Conservation (phyloP, 768 basidiomycete species). For the Solioccasus polychromus region DNA sequence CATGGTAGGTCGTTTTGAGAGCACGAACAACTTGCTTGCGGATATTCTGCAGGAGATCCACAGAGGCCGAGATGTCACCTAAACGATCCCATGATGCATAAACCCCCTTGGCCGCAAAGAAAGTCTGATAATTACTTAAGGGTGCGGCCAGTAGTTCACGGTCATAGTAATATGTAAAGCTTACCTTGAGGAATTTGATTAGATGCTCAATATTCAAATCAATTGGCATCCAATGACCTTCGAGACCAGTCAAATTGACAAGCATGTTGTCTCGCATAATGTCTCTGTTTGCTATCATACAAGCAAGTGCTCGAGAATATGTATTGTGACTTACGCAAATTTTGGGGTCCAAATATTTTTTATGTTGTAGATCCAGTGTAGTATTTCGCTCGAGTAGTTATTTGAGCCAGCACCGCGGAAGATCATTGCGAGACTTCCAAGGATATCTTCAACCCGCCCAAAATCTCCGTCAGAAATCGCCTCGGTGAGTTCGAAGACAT, state of each 20-base stretch:
- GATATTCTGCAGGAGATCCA: slow-evolving; percentile 26
- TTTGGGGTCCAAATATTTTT: slow-evolving; percentile 33
- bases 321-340: slow-evolving; percentile 25
- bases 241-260: slow-evolving; percentile 30
- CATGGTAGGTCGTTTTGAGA: slow-evolving; percentile 24
- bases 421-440: slow-evolving; percentile 13
- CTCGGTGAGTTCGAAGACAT: slow-evolving; percentile 26
- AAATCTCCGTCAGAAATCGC: slow-evolving; percentile 33
- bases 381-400: slow-evolving; percentile 19
- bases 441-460: slow-evolving; percentile 31
- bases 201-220: slow-evolving; percentile 39
- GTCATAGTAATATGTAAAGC: background rate
- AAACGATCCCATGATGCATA: slow-evolving; percentile 32
- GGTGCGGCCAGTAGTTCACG: background rate
- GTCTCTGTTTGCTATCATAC: slow-evolving; percentile 21
- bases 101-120: slow-evolving; percentile 31
- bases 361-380: slow-evolving; percentile 18
- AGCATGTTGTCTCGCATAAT: slow-evolving; percentile 38
- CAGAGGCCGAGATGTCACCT: slow-evolving; percentile 28
- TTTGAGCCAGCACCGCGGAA: slow-evolving; percentile 19
- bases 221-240: slow-evolving; percentile 34
- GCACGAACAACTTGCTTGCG: slow-evolving; percentile 27
- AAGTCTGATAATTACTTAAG: slow-evolving; percentile 13
- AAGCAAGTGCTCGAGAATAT: too few relatives aligned
- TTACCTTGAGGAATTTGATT: slow-evolving; percentile 34